Conservation (phyloP, 2,329 filamentous ascomycete genomes). For the Dactylellina haptotyla region DNA sequence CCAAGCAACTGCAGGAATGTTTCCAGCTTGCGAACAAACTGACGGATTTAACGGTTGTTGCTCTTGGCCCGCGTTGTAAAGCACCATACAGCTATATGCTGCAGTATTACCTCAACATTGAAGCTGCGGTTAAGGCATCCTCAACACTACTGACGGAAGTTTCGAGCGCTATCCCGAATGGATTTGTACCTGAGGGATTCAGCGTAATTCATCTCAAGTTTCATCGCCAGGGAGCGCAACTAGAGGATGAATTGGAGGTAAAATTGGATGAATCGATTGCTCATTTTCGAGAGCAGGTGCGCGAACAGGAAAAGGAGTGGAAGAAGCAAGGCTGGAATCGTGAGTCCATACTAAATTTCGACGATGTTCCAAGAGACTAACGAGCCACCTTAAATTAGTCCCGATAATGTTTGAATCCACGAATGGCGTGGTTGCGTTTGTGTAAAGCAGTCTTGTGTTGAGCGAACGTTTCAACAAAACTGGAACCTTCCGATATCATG, state of each 20-base stretch:
- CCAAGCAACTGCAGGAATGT: slow-evolving; percentile 35
- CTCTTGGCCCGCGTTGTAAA: slow-evolving; percentile 49
- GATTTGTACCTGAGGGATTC: slow-evolving; percentile 45
- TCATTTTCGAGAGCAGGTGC: slow-evolving; percentile 35
- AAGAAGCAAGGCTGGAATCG: slow-evolving; percentile 48
- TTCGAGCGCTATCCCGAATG: slow-evolving; percentile 44
- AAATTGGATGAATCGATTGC: slow-evolving; percentile 24
- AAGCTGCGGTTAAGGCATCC: slow-evolving; percentile 38
- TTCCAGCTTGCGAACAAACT: slow-evolving; percentile 36
- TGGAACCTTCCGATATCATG: not conserved
- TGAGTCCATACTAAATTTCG: slow-evolving; percentile 26
- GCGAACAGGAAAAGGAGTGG: slow-evolving; percentile 49
- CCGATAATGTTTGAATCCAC: slow-evolving; percentile 37
- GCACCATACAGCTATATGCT: slow-evolving; percentile 53
- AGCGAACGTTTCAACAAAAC: too few relatives aligned
- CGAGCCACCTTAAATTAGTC: slow-evolving; percentile 2
- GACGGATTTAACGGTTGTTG: slow-evolving; percentile 28
- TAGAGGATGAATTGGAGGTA: slow-evolving; percentile 33
- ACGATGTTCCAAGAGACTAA: slow-evolving; percentile 2
- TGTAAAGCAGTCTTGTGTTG: too few relatives aligned
- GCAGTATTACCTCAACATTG: slow-evolving; percentile 50
- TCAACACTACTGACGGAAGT: slow-evolving; percentile 33
- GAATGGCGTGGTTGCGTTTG: slow-evolving; percentile 27
- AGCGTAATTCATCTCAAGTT: slow-evolving; percentile 42
- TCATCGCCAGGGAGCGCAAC: slow-evolving; percentile 10